Evolutionary conservation across 208 protist species (phyloP).

Genomic region (Spironucleus salmonicida): DNA sequence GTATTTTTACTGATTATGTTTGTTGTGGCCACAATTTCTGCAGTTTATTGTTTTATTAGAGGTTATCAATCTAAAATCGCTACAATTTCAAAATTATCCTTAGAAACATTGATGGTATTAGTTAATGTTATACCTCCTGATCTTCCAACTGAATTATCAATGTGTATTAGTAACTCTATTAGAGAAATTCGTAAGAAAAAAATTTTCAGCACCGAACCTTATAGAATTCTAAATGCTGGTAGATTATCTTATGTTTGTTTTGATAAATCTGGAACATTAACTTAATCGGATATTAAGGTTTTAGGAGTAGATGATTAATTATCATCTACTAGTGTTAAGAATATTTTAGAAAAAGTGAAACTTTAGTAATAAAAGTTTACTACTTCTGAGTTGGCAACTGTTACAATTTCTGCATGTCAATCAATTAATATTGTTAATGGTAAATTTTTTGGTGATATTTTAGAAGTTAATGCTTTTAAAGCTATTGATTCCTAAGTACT

Average conservation of each 20-base stretch:
- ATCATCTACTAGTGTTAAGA: neutral
- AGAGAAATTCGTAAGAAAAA: neutral
- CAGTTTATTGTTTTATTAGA: neutral
- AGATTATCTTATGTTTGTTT: neutral
- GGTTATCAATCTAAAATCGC: neutral
- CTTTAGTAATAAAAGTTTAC: neutral
- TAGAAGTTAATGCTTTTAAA: neutral
- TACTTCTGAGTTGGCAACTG: neutral
- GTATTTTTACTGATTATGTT: slow-evolving; percentile 5
- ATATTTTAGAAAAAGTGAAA: neutral
- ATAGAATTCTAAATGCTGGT: slow-evolving; percentile 15
- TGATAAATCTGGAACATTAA: slow-evolving; percentile 23
- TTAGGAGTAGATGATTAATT: neutral
- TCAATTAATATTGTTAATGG: neutral
- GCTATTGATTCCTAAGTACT: neutral
- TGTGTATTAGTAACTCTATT: neutral
- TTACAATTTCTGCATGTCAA: neutral
- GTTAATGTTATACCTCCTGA: slow-evolving; percentile 24
- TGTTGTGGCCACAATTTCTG: slow-evolving; percentile 8
- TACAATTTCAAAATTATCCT: neutral
- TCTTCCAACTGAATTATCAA: slow-evolving; percentile 22
- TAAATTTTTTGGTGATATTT: neutral
- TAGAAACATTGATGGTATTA: slow-evolving; percentile 18
- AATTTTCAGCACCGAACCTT: slow-evolving; percentile 20
- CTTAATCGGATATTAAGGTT: neutral